Percentiles rank a stretch among this genome's conserved stretches.
Evolutionary conservation across 257 asterid genomes (phyloP).

Genomic region (Scutellaria minor): DNA sequence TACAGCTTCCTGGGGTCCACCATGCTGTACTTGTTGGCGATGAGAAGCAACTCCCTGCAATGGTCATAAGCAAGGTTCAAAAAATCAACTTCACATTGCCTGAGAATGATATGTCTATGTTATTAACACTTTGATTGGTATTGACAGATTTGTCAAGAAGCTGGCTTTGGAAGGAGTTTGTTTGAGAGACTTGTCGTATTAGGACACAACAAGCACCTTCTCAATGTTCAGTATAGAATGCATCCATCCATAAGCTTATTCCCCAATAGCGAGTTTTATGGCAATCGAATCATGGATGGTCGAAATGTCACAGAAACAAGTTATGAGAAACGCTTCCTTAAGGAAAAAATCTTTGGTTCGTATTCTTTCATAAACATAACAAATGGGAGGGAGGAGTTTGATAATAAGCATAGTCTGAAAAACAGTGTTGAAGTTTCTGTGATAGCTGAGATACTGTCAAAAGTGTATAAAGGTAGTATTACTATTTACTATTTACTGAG

Average conservation of each 20-base stretch:
- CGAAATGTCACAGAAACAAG: constrained; percentile 42
- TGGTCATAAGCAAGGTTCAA: constrained; percentile 73
- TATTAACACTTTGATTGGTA: neutral
- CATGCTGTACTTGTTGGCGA: constrained; percentile 76
- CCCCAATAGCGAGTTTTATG: constrained; percentile 61
- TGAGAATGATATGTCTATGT: neutral
- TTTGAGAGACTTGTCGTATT: constrained; percentile 61
- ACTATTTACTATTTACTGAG: neutral
- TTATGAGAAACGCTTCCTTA: constrained; percentile 47
- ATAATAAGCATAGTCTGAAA: constrained; percentile 44
- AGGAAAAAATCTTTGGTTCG: constrained; percentile 50
- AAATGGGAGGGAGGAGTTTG: constrained; percentile 55
- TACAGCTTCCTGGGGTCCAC: constrained; percentile 60
- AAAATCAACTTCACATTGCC: neutral
- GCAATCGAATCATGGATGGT: constrained; percentile 48
- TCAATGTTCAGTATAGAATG: constrained; percentile 71
- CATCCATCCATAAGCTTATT: constrained; percentile 71
- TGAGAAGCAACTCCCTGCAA: constrained; percentile 71
- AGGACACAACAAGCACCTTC: constrained; percentile 57
- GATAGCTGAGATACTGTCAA: constrained; percentile 55
- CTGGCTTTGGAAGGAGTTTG: constrained; percentile 70
- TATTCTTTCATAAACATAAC: constrained; percentile 63
- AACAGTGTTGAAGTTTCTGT: constrained; percentile 62
- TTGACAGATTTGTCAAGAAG: constrained; percentile 53
- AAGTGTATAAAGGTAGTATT: constrained; percentile 50